Base-by-base conservation (phyloP, 495 filamentous ascomycete species). In the Aspergillus saccharolyticus region DNA sequence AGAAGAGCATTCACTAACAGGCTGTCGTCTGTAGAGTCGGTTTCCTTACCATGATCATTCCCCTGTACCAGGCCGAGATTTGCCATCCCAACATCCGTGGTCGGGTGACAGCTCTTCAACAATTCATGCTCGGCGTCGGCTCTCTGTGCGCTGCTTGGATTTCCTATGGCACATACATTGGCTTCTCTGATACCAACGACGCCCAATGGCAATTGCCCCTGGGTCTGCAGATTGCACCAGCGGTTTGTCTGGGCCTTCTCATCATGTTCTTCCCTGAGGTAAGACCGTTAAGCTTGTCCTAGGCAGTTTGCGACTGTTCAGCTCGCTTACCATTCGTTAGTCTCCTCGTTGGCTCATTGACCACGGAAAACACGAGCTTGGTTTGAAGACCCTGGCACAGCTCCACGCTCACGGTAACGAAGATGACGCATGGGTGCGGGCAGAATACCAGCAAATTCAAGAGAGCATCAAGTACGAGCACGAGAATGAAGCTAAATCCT, bases 401-500 rank as follows among this genome's bases (percentile, higher is more conserved):
- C 73, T 81, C 9, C 76, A 83, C 59, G 71, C 78, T 7, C 63
- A 74, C 46, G 79, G 79, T 9, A 62, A 80, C 48, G 67, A 70
- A 48, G 66, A 70, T 20, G 72, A 78, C 30, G 15, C 70, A 15
- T 78, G 73, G 70, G 74, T 78, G n/a, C 73, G 62, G 28, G 72
- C 73, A 1, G 75, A 78, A 52, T 78, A 67, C 47, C 63, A 65
- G 19, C 68, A 75, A 22, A 79, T 79, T 33, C 66, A 71, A 46
- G 72, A 75, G 48, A 73, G 55, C 44, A 72, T 78, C 55, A 69
- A 57, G 1, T 70, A 57, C 33, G 76, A 80, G 58, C 74, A 78
- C 48, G 86, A 87, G 63, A 68, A 88, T 51, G 84, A 85, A 63
- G 87, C 86, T 16, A 88, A 86, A 66, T 86, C 82, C 7, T 89